Evolutionary conservation across 2,329 filamentous ascomycete genomes (phyloP).

Genomic region (Colletotrichum ledebouriae): DNA sequence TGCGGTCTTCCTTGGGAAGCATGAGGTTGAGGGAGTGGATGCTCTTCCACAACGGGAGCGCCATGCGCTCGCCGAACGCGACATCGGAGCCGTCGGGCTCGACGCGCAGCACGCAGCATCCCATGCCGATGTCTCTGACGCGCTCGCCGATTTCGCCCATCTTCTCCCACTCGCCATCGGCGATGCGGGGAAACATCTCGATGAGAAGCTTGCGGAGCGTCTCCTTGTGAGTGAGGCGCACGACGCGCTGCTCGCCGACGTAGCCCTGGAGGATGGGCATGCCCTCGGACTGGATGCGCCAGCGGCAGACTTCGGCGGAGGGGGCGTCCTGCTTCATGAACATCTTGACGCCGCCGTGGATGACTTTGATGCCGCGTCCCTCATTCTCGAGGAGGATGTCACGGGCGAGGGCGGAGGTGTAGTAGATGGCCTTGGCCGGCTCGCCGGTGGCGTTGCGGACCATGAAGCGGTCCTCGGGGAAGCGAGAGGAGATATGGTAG

Average conservation of each 20-base stretch:
- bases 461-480: slow-evolving; percentile 93
- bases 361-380: slow-evolving; percentile 91
- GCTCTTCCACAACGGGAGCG: slow-evolving; percentile 94
- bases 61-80: slow-evolving; percentile 80
- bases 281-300: slow-evolving; percentile 96
- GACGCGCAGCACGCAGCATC: slow-evolving; percentile 90
- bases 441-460: slow-evolving; percentile 92
- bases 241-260: slow-evolving; percentile 82
- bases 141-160: slow-evolving; percentile 91
- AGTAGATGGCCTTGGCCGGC: slow-evolving; percentile 96
- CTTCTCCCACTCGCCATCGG: slow-evolving; percentile 78
- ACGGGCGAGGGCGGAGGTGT: slow-evolving; percentile 86
- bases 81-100: slow-evolving; percentile 77
- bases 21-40: slow-evolving; percentile 94
- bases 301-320: slow-evolving; percentile 86
- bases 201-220: slow-evolving; percentile 87
- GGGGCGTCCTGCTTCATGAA: slow-evolving; percentile 98
- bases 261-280: slow-evolving; percentile 92
- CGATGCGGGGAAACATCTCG: slow-evolving; percentile 96
- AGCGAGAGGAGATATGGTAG: slow-evolving; percentile 85
- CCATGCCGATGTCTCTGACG: slow-evolving; percentile 84
- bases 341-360: slow-evolving; percentile 98
- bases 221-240: slow-evolving; percentile 80
- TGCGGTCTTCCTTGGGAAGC: slow-evolving; percentile 96
- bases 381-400: slow-evolving; percentile 91